Base-by-base conservation (phyloP, 352 stramenopile genomes). In the Globisporangium iwayamae region DNA sequence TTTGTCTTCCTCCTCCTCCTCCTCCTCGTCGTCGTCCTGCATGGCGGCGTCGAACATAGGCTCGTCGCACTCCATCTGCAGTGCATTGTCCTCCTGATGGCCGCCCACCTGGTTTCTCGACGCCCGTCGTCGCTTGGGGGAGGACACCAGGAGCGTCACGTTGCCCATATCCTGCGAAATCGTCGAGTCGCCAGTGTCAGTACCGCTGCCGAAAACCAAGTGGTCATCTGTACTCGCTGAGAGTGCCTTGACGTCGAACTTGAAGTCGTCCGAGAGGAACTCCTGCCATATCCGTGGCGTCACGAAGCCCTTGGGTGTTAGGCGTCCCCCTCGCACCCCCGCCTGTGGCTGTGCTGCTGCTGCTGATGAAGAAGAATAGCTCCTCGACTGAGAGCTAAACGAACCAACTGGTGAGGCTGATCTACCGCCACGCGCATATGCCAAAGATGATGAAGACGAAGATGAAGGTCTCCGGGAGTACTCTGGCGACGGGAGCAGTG, bases 201-300 rank as follows among this genome's bases (percentile, higher is more conserved):
- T 13, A 38, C 48, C 53, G 16, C 11, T 16, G 3, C 25, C 34
- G 20, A 22, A 51, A 30, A 7, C 11, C 9, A 34, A 13, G 7
- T 58, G 10, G 1, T 60, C 60, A n/a, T 60, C 39, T 5, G 50
- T 11, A 34, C 30, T 43, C 22, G 60, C 4, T 22, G 43, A n/a
- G 28, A 67, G 51, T 5, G 36, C 47, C 43, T 75, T 79, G 38
- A 47, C 60, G 36, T 87, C 78, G 53, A 87, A 79, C 68, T 83
- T 90, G 65, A 91, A 89, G 60, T 87, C 76, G 22, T 88, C 81
- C 8, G 73, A 75, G n/a, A 91, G 74, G 46, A 90, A 87, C 25
- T 93, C 84, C 32, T 83, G 75, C 78, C 79, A 87, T 80, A 89
- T 81, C 55, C 74, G 70, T 5, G 81, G 78, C 50, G 79, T 89